Base-by-base conservation (phyloP, 768 basidiomycete species). In the Leccinum obscurum region DNA sequence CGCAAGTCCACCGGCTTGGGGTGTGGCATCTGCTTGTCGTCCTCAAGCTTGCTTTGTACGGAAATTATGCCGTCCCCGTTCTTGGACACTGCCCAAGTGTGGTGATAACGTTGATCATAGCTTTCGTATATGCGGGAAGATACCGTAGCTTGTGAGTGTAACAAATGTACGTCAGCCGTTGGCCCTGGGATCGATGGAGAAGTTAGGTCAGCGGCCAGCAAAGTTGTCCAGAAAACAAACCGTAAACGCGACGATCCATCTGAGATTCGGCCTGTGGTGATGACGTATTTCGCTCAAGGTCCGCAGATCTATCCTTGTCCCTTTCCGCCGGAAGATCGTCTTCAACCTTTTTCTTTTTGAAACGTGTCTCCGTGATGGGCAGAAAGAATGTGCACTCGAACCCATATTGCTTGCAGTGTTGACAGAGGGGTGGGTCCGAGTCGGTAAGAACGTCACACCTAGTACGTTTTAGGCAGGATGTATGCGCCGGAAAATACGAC, bases 361-460 rank as follows among this genome's bases (percentile, higher is more conserved):
- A 99, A 20, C 97, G 88, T 0, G 97, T 99, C 75, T 98, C 97
- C 10, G 96, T 93, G 67, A 99, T 99, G 44, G 97, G 97, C 13
- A 98, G 85, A 80, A 97, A 96, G 77, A 95, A 97, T 6, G 95
- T 97, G 73, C 96, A 97, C 64, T 96, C 93, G 66, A 95, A 92
- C 49, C 85, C 83, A 68, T 94, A 93, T 71, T 94, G 92, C 70
- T 93, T 92, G 83, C 96, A 98, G 73, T 98, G 95, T 66, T 94
- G 90, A 71, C 95, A 98, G 53, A 90, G 70, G 17, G 90, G 87
- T 0, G 91, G 90, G 3, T 93, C 89, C 66, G 83, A 73, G 66
- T 94, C 92, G 1, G 82, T 39, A 17, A 98, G 79, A 66, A 97
- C 84, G 70, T 98, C 96, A 76, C 97, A 98, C 67, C 86, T 70